Evolutionary conservation across 2,329 filamentous ascomycete species (phyloP).

Genomic region (Macrophomina phaseolina): DNA sequence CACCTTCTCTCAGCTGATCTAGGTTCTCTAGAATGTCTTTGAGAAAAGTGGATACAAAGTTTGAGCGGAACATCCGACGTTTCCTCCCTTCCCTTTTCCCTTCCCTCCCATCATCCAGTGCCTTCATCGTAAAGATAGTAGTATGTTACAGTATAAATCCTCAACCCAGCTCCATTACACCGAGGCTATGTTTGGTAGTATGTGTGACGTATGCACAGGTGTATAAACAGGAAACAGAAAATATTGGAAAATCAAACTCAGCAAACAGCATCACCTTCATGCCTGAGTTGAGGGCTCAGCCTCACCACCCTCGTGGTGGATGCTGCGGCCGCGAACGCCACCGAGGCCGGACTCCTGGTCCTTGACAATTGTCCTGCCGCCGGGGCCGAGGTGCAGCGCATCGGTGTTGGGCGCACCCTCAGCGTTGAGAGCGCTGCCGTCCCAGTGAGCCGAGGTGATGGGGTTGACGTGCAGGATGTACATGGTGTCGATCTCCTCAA

Average conservation of each 20-base stretch:
- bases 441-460: slow-evolving; percentile 42
- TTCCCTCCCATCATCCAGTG: slow-evolving; percentile 2
- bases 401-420: slow-evolving; percentile 32
- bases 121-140: slow-evolving; percentile 18
- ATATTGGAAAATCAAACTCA: not conserved
- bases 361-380: slow-evolving; percentile 43
- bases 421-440: slow-evolving; percentile 5
- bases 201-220: not conserved
- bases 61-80: not conserved
- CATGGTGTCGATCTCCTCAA: slow-evolving; percentile 79
- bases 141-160: slow-evolving; percentile 11
- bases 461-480: slow-evolving; percentile 70
- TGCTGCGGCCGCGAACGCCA: slow-evolving; percentile 24
- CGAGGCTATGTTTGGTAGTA: not conserved
- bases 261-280: slow-evolving; percentile 14
- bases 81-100: not conserved
- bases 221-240: slow-evolving; percentile 7
- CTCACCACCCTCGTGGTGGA: slow-evolving; percentile 24
- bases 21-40: slow-evolving; percentile 2
- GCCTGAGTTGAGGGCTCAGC: not conserved
- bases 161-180: slow-evolving; percentile 10
- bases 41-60: not conserved
- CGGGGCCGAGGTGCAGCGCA: slow-evolving; percentile 38
- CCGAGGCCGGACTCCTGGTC: slow-evolving; percentile 37
- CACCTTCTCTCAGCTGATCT: slow-evolving; percentile 1